Base-by-base conservation (phyloP, 257 asterid species). In the Ehretia macrophylla region DNA sequence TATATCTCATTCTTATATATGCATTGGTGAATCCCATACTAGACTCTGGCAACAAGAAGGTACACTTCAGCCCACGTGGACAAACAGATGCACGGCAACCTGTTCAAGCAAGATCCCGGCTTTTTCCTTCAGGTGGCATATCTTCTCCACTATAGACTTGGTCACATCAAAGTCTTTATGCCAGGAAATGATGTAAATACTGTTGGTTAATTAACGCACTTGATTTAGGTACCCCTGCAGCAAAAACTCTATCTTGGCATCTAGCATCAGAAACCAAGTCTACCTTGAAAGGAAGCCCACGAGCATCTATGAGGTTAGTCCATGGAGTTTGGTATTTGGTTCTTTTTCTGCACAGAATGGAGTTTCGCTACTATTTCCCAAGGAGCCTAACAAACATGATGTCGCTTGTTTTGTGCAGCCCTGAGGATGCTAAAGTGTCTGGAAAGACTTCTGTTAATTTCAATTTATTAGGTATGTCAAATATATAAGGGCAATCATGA, bases 221-320 rank as follows among this genome's bases (percentile, higher is more conserved):
- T 60, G 44, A 58, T 61, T 71, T 21, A 86, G 96, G 89, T 71
- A 82, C 84, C 60, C 75, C 89, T 8, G 86, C 96, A 38, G 82
- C 96, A 57, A 88, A 75, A 68, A 89, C 95, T 71, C 94, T 93
- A 59, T 89, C 96, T 14, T 93, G 99, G 99, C 99, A 93, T 85
- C 74, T 89, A 75, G 99, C 99, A 51, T 83, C 97, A 37, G 99
- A 88, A 65, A 81, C 96, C 52, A 86, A 83, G 69, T 83, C 99
- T 19, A 81, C 91, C 51, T 70, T 89, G 83, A 85, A 82, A 79
- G 94, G 91, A 68, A 67, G 83, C 61, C 74, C 82, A 20, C 79
- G 66, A 32, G 69, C 81, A 59, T 73, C 79, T 55, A 62, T 77
- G 72, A 78, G 96, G 97, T 90, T 71, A 56, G 83, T 72, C 68